Percentiles rank a stretch among this genome's conserved stretches.
phyloP scores from a whole-genome alignment of 495 filamentous ascomycete genomes.

The Tuber microsphaerosporum region DNA sequence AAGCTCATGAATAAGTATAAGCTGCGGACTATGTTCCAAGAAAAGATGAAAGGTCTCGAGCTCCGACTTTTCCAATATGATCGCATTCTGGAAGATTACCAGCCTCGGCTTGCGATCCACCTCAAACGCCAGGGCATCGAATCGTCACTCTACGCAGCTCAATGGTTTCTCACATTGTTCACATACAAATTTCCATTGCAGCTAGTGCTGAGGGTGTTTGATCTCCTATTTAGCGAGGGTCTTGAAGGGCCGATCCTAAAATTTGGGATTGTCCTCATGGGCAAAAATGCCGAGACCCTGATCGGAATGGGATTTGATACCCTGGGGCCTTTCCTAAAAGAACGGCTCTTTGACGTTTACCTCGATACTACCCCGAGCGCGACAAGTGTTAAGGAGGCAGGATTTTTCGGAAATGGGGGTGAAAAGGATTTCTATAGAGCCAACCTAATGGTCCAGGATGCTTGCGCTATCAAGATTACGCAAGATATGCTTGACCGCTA shows the following conservation, averaged over 20 bases:
- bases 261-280: constrained; percentile 91
- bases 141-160: constrained; percentile 90
- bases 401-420: constrained; percentile 90
- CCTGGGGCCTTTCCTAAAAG: constrained; percentile 83
- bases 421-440: constrained; percentile 96
- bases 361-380: constrained; percentile 86
- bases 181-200: constrained; percentile 96
- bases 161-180: constrained; percentile 99
- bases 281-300: constrained; percentile 74
- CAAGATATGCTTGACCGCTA: constrained; percentile 72
- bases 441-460: constrained; percentile 86
- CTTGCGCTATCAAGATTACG: constrained; percentile 80
- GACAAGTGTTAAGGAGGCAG: constrained; percentile 82
- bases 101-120: constrained; percentile 92
- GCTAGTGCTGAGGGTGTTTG: constrained; percentile 91
- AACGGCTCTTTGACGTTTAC: constrained; percentile 90
- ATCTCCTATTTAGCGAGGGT: constrained; percentile 91
- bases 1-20: constrained; percentile 95
- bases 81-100: constrained; percentile 84
- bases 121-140: constrained; percentile 78
- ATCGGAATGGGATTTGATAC: constrained; percentile 84
- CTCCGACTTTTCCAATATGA: constrained; percentile 91
- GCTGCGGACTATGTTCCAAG: constrained; percentile 84
- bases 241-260: constrained; percentile 82
- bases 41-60: constrained; percentile 94